phyloP scores from a whole-genome alignment of 192 early-diverging fungal genomes.

The Coemansia sp. region DNA sequence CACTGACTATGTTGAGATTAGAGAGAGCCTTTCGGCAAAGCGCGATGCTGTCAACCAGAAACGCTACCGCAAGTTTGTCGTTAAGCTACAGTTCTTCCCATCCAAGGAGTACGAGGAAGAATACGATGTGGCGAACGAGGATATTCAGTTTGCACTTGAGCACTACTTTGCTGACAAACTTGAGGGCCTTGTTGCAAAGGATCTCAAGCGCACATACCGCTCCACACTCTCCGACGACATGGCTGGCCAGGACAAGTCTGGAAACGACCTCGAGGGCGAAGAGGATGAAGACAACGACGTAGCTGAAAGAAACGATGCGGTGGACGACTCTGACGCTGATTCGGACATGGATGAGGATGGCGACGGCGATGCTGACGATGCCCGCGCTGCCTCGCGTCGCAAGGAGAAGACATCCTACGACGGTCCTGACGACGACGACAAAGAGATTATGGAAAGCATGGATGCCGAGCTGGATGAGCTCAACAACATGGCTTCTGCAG shows the following conservation, averaged over 20 bases:
- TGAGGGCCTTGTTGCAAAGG: slow-evolving; percentile 72
- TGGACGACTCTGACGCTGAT: slow-evolving; percentile 35
- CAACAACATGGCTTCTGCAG: slow-evolving; percentile 21
- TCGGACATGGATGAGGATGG: slow-evolving; percentile 57
- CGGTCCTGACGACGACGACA: slow-evolving; percentile 84
- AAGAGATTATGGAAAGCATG: slow-evolving; percentile 52
- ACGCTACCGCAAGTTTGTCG: slow-evolving; percentile 74
- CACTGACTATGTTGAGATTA: slow-evolving; percentile 81
- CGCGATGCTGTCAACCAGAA: slow-evolving; percentile 19
- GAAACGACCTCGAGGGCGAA: slow-evolving; percentile 8
- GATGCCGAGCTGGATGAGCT: slow-evolving; percentile 54
- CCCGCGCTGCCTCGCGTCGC: slow-evolving; percentile 61
- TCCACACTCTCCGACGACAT: slow-evolving; percentile 50
- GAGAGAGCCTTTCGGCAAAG: slow-evolving; percentile 68
- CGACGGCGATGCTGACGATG: slow-evolving; percentile 73
- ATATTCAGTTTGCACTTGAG: slow-evolving; percentile 77
- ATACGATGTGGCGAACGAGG: slow-evolving; percentile 66
- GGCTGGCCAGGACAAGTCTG: slow-evolving; percentile 12
- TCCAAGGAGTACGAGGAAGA: slow-evolving; percentile 74
- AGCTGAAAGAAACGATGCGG: slow-evolving; percentile 18
- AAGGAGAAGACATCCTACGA: slow-evolving; percentile 76
- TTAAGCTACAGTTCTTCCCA: slow-evolving; percentile 85
- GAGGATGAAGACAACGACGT: slow-evolving; percentile 25
- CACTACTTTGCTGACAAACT: slow-evolving; percentile 69
- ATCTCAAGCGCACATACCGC: slow-evolving; percentile 67